Base-by-base conservation (phyloP, 1,284 basidiomycete genomes). In the Stygiomarasmius scandens region DNA sequence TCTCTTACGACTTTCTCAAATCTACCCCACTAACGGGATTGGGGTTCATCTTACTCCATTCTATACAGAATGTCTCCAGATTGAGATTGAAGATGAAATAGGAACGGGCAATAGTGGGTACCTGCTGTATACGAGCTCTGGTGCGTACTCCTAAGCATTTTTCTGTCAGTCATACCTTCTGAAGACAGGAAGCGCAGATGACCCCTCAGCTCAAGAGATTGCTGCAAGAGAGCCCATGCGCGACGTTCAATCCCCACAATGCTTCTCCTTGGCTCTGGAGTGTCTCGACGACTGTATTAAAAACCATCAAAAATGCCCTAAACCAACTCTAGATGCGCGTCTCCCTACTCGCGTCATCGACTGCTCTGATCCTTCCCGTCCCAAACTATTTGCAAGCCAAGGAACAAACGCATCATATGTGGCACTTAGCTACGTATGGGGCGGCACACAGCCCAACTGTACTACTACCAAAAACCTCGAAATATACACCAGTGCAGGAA, bases 401-500 rank as follows among this genome's bases (percentile, higher is more conserved):
- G 52, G 24, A 44, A 14, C 16, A 12, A 22, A 16, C 32, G 52
- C 12, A 44, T n/a, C 9, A 11, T 61, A 61, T 16, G 44, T 29
- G 12, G 32, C 59, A 14, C 59, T 61, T 36, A 61, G 59, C 44
- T 61, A 61, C 32, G 54, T 59, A 16, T 61, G 60, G 60, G 60
- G 60, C 38, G 58, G 38, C 22, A 14, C 41, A 14, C 60, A 61
- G 46, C 58, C 58, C 22, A 29, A 54, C 19, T 53, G 20, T n/a
- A 58, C 58, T 19, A 59, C 54, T 19, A 47, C 51, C 4, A 22
- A 43, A 19, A 59, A 59, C n/a, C 51, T 59, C 14, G 54, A 52
- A 4, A 27, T 22, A 6, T 50, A 54, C 52, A 32, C 12, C 29
- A 24, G 34, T 6, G 46, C 41, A 8, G 48, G 36, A n/a, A 55